A percentile compares a stretch with the other conserved stretches of the same genome.
Evolutionary conservation across 2,329 filamentous ascomycete species (phyloP).

Genomic region (Gaeumannomyces sp.): DNA sequence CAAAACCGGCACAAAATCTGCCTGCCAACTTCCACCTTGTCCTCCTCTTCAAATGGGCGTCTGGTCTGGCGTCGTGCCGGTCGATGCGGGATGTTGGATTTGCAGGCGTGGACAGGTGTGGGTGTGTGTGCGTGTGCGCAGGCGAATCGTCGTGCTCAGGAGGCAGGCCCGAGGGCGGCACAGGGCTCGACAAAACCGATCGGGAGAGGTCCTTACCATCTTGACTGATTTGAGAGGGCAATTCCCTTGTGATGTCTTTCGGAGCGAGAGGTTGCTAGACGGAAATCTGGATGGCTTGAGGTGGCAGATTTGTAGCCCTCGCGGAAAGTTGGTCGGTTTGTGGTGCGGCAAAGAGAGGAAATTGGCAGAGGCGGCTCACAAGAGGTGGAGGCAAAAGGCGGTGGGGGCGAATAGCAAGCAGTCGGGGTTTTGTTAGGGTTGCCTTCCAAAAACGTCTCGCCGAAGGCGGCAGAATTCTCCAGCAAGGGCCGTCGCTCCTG

Average conservation of each 20-base stretch:
- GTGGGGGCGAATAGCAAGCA: neutral
- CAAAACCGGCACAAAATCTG: neutral
- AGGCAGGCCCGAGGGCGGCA: neutral
- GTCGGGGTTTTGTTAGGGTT: slow-evolving; percentile 26
- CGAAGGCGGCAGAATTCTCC: slow-evolving; percentile 1
- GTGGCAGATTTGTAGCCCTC: slow-evolving; percentile 49
- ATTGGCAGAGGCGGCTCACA: slow-evolving; percentile 27
- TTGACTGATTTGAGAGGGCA: slow-evolving; percentile 49
- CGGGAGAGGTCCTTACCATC: slow-evolving; percentile 49
- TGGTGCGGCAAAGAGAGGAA: slow-evolving; percentile 34
- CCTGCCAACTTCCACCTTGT: neutral
- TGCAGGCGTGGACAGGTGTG: neutral
- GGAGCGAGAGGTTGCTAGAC: slow-evolving; percentile 43
- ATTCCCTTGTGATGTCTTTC: slow-evolving; percentile 32
- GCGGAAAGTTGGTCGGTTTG: slow-evolving; percentile 13
- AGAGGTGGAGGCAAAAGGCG: slow-evolving; percentile 32
- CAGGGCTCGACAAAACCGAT: neutral
- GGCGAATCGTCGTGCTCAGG: neutral
- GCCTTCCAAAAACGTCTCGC: slow-evolving; percentile 9
- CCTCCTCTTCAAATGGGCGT: neutral
- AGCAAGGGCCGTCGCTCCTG: neutral
- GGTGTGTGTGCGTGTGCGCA: neutral
- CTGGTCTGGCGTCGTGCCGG: neutral
- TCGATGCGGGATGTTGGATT: neutral
- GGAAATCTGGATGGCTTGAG: slow-evolving; percentile 42